Evolutionary conservation across 163 green algal genomes (phyloP).

Genomic region (Volvox carteri): DNA sequence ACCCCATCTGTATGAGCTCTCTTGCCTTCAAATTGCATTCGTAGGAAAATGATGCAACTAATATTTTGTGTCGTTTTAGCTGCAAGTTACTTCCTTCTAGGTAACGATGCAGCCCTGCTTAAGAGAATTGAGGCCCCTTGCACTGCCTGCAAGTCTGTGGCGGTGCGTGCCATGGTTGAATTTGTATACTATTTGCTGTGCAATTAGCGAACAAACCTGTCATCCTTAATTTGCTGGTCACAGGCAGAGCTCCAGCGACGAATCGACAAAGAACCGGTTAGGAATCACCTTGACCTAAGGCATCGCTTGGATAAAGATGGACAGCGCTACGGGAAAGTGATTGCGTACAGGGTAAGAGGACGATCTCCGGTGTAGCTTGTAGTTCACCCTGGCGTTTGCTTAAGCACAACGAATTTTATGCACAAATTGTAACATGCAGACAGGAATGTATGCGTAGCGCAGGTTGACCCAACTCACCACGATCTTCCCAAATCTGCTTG

Average conservation of each 20-base stretch:
- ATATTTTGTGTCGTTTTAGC: background rate
- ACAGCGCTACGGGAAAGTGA: constrained; percentile 87
- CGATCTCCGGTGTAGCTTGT: constrained; percentile 3
- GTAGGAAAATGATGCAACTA: constrained; percentile 1
- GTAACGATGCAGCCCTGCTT: background rate
- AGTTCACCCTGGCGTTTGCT: too few relatives aligned
- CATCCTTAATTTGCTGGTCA: background rate
- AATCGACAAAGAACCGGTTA: constrained; percentile 68
- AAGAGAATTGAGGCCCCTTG: constrained; percentile 52
- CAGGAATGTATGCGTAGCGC: background rate
- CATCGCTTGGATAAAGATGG: constrained; percentile 84
- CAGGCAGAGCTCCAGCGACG: constrained; percentile 54
- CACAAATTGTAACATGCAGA: too few relatives aligned
- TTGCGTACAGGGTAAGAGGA: constrained; percentile 53
- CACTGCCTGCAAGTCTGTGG: constrained; percentile 52
- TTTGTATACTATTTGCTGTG: too few relatives aligned
- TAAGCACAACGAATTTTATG: too few relatives aligned
- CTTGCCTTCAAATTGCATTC: background rate
- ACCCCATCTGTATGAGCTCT: background rate
- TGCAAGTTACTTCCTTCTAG: background rate
- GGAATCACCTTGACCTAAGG: constrained; percentile 88
- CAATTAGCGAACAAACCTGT: too few relatives aligned
- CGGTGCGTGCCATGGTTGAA: too few relatives aligned
- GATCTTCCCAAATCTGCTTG: background rate
- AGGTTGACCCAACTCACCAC: background rate